A percentile compares a stretch with the other conserved stretches of the same genome.
Evolutionary conservation across 176 grass and related monocot species (phyloP).

Genomic region (Carex myosuroides): DNA sequence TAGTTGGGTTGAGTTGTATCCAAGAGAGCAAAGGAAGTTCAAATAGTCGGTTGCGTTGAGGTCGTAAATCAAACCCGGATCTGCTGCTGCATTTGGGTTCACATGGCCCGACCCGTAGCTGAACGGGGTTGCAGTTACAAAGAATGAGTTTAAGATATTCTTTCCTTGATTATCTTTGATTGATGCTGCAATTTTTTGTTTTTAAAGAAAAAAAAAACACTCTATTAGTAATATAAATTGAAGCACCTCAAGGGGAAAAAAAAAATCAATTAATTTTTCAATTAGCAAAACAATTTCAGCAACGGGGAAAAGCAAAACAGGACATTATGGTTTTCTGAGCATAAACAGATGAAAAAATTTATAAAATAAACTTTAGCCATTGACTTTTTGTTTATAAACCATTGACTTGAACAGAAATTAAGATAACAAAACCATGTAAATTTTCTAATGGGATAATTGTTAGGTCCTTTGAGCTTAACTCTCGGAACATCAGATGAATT

Average conservation of each 20-base stretch:
- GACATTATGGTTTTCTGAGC: neutral
- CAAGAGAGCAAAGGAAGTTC: conserved; percentile 51
- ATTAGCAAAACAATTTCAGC: no score
- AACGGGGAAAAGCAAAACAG: neutral
- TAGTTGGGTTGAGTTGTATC: conserved; percentile 42
- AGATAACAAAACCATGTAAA: neutral
- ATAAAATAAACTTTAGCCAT: neutral
- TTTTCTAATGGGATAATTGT: neutral
- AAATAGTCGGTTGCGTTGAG: conserved; percentile 37
- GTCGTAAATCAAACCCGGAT: conserved; percentile 74
- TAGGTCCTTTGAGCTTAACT: no score
- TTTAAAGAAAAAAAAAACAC: conserved; percentile 6
- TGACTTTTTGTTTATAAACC: neutral
- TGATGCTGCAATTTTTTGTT: conserved; percentile 22
- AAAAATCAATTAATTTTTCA: no score
- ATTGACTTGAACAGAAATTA: neutral
- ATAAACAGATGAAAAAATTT: neutral
- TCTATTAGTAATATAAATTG: neutral
- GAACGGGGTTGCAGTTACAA: conserved; percentile 43
- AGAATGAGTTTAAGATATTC: conserved; percentile 21
- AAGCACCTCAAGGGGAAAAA: neutral
- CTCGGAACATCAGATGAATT: no score
- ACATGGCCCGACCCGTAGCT: conserved; percentile 54
- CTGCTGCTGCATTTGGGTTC: conserved; percentile 32
- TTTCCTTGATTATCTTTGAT: conserved; percentile 21